phyloP scores from a whole-genome alignment of 306 rosid species.

The Lupinus albus region DNA sequence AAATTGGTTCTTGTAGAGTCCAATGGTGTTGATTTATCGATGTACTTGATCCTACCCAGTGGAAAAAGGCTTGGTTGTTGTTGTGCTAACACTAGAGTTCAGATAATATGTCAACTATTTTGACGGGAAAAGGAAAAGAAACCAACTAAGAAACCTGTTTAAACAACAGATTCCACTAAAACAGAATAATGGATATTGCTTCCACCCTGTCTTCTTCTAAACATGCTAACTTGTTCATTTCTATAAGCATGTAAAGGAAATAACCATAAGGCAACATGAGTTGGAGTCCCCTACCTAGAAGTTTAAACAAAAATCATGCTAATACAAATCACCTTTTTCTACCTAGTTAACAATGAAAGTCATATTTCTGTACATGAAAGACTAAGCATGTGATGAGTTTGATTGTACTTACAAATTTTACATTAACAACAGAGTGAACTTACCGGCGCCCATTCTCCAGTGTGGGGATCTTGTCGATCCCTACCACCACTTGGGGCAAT shows the following conservation, averaged over 20 bases:
- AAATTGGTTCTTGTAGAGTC: neutral
- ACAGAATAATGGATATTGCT: slow-evolving; percentile 5
- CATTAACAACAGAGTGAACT: slow-evolving; percentile 46
- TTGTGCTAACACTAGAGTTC: slow-evolving; percentile 27
- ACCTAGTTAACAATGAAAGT: slow-evolving; percentile 20
- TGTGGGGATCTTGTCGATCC: slow-evolving; percentile 75
- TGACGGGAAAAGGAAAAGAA: neutral
- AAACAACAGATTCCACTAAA: slow-evolving; percentile 31
- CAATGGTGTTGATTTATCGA: neutral
- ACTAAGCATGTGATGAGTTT: slow-evolving; percentile 28
- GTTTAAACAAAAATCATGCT: slow-evolving; percentile 11
- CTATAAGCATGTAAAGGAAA: slow-evolving; percentile 24
- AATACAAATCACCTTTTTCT: neutral
- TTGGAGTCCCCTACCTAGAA: slow-evolving; percentile 13
- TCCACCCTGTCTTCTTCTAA: slow-evolving; percentile 17
- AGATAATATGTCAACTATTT: slow-evolving; percentile 20
- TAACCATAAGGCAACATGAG: slow-evolving; percentile 8
- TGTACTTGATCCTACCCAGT: neutral
- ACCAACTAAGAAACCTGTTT: neutral
- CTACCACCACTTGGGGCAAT: slow-evolving; percentile 99
- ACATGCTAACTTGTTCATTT: slow-evolving; percentile 3
- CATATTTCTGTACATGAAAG: neutral
- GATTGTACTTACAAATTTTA: slow-evolving; percentile 25
- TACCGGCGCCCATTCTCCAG: slow-evolving; percentile 84
- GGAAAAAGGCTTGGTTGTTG: slow-evolving; percentile 6